Base-by-base conservation (phyloP, 2,329 filamentous ascomycete species). In the Pseudogymnoascus sp. region DNA sequence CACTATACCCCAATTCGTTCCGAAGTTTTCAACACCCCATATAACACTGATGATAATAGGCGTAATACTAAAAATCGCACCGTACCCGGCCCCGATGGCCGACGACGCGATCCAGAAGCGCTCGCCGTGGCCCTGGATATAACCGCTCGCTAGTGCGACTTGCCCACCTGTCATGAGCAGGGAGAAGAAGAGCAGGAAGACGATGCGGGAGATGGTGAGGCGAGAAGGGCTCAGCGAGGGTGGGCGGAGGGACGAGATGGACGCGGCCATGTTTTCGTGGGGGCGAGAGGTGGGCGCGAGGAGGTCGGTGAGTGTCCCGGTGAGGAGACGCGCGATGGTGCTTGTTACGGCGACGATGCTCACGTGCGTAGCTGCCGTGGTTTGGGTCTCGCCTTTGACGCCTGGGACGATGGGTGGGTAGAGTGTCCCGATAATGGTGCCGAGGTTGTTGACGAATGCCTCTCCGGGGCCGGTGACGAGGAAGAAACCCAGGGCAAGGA, bases 21-120 rank as follows among this genome's bases (percentile, higher is more conserved):
- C 95, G 73, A 99, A 97, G 74, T 97, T 99, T 78, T 97, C 93
- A 0, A 96, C 92, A 26, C 95, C 95, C 95, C 95, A 99, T 53
- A 99, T 93, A 9, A 97, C 92, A n/a, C 88, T 91, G 69, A 97
- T 89, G 64, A 97, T 90, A 68, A 97, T 93, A 1, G 95, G 95
- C 0, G 90, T 89, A 5, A 97, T 82, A 59, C 86, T 89, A 78
- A 97, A 99, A 21, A 93, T 85, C 33, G 93, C 93, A 50, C 95
- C 95, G 73, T 99, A 97, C 50, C 95, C 95, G 1, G 92, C 87
- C 6, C 95, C 95, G 6, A 99, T 86, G 1, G 93, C 82, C 0
- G 88, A 85, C 0, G 91, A 96, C 8, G 96, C 89, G 59, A 93
- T 76, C 83, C 92, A 93, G 78, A 97, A 96, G 36, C 91, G 84